These are phyloP conservation scores for Capsicum chinense DNA, from an alignment of 257 asterid genomes.

Conservation along the genomic window DNA sequence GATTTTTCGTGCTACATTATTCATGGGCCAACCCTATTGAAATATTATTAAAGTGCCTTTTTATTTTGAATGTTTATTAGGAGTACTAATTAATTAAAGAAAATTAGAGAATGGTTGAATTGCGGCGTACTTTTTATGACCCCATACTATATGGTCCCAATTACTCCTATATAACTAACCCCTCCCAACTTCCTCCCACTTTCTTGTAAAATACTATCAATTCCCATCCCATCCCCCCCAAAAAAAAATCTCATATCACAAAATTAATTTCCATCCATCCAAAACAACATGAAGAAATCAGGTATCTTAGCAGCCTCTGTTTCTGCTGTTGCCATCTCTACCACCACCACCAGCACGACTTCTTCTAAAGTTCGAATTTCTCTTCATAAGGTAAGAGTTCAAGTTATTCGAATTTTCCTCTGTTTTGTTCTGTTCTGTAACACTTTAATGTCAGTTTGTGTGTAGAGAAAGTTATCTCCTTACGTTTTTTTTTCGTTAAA, in stretches of 20 bases:
- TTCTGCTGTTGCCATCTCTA: conserved; percentile 65
- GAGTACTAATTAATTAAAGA: not conserved
- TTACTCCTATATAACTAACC: conserved; percentile 21
- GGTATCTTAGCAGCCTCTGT: conserved; percentile 49
- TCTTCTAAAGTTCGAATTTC: conserved; percentile 45
- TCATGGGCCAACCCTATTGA: too few species aligned
- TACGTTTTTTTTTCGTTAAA: not conserved
- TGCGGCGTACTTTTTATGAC: not conserved
- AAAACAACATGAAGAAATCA: conserved; percentile 60
- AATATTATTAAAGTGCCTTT: too few species aligned
- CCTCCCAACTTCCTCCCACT: conserved; percentile 17
- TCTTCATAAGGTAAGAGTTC: conserved; percentile 46
- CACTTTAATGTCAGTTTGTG: not conserved
- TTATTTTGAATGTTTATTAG: too few species aligned
- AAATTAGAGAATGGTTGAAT: not conserved
- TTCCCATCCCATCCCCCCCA: not conserved
- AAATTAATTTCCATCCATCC: not conserved
- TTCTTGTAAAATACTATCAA: not conserved
- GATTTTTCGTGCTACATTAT: too few species aligned
- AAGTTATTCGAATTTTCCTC: not conserved
- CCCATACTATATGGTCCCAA: not conserved
- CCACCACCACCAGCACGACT: conserved; percentile 39
- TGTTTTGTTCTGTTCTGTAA: not conserved
- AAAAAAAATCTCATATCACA: not conserved
- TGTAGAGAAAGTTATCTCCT: not conserved